phyloP scores from a whole-genome alignment of 768 basidiomycete species.

The Holtermannia corniformis region DNA sequence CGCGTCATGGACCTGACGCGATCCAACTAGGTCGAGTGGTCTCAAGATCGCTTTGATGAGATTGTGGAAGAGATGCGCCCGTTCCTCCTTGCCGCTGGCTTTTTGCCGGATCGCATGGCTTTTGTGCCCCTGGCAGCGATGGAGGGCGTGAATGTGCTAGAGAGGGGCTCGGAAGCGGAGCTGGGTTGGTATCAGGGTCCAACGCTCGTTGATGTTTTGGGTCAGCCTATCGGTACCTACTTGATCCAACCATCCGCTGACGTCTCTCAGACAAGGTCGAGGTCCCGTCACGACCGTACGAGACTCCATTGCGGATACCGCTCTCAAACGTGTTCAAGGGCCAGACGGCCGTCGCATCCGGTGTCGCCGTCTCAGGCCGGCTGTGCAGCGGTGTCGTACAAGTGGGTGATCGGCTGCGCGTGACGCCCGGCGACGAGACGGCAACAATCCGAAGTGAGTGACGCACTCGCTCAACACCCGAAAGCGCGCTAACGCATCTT shows the following conservation, averaged over 20 bases:
- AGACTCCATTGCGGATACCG: constrained; percentile 69
- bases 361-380: constrained; percentile 70
- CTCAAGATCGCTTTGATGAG: constrained; percentile 69
- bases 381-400: constrained; percentile 82
- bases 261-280: constrained; percentile 58
- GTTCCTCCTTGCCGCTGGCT: constrained; percentile 83
- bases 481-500: neutral
- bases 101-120: constrained; percentile 61
- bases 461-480: neutral
- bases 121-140: constrained; percentile 88
- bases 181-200: constrained; percentile 74
- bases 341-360: constrained; percentile 56
- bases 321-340: constrained; percentile 93
- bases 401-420: constrained; percentile 75
- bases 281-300: constrained; percentile 68
- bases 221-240: constrained; percentile 48
- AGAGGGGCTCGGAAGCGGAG: constrained; percentile 49
- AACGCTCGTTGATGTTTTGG: constrained; percentile 71
- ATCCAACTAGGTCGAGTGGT: constrained; percentile 85
- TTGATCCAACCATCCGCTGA: constrained; percentile 3
- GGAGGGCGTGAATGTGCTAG: constrained; percentile 66
- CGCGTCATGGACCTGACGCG: neutral
- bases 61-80: constrained; percentile 64
- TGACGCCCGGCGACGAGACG: constrained; percentile 86
- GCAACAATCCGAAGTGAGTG: constrained; percentile 57